Conservation (phyloP, 345 rosid species). For the Eucalyptus brandiana region DNA sequence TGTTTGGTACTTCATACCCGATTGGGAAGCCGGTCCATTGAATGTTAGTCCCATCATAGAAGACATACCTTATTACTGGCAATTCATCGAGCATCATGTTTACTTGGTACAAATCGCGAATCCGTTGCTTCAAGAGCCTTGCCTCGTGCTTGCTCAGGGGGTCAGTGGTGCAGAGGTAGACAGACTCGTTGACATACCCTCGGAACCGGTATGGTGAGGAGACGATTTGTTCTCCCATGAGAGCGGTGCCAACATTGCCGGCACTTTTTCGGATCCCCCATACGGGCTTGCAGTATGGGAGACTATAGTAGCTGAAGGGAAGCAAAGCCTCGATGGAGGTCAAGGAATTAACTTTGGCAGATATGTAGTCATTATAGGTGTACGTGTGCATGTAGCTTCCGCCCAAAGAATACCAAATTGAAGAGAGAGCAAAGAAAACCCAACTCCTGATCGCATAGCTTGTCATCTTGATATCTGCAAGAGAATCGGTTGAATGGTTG, state of each 20-base stretch:
- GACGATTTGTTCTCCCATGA: neutral
- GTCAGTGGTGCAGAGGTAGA: neutral
- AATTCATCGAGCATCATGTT: neutral
- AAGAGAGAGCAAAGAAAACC: constrained; percentile 21
- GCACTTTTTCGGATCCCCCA: neutral
- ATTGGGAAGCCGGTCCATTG: constrained; percentile 3
- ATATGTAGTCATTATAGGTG: constrained; percentile 27
- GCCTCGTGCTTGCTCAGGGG: neutral
- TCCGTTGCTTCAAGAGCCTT: neutral
- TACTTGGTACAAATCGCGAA: neutral
- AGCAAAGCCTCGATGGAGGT: constrained; percentile 85
- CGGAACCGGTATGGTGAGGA: neutral
- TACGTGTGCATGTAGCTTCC: constrained; percentile 82
- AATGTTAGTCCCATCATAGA: neutral
- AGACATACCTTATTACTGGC: neutral
- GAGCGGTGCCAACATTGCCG: neutral
- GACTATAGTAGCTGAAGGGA: constrained; percentile 75
- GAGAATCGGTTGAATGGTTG: neutral
- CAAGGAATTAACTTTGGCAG: constrained; percentile 69
- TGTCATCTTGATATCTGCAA: neutral
- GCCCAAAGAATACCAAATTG: constrained; percentile 68
- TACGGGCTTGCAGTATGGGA: constrained; percentile 13
- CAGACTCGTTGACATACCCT: neutral
- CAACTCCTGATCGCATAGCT: neutral
- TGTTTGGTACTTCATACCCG: neutral